Evolutionary conservation across 2,329 filamentous ascomycete genomes (phyloP).

Genomic region (Epicoccum sorghinum): DNA sequence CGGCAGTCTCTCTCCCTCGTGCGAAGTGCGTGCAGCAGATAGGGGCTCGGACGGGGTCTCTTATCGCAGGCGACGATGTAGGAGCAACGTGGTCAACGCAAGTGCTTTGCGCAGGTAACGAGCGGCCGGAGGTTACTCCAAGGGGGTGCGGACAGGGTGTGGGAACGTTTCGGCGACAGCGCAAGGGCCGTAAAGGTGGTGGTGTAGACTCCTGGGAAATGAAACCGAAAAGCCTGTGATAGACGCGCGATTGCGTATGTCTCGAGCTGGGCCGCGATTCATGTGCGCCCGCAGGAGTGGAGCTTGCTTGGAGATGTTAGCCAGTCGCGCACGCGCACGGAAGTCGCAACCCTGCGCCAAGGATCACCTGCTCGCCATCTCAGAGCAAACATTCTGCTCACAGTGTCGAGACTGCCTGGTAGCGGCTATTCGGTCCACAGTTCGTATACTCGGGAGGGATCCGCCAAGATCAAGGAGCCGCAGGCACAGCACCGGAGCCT

Average conservation of each 20-base stretch:
- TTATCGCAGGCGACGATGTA: slow-evolving; percentile 1
- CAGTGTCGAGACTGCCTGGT: not conserved
- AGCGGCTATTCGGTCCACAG: not conserved
- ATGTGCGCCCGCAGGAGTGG: slow-evolving; percentile 6
- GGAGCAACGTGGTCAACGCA: slow-evolving; percentile 26
- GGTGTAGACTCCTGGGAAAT: slow-evolving; percentile 11
- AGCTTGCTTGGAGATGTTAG: slow-evolving; percentile 22
- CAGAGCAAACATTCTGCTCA: not conserved
- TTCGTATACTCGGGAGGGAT: slow-evolving; percentile 14
- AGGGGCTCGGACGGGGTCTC: slow-evolving; percentile 5
- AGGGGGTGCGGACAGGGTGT: slow-evolving; percentile 11
- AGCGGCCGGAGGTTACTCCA: slow-evolving; percentile 26
- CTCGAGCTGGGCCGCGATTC: slow-evolving; percentile 16
- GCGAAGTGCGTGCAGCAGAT: slow-evolving; percentile 9
- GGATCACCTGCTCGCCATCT: not conserved
- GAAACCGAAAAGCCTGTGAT: slow-evolving; percentile 15
- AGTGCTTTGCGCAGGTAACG: slow-evolving; percentile 28
- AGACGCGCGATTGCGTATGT: slow-evolving; percentile 31
- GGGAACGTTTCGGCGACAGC: slow-evolving; percentile 11
- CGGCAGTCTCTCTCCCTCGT: slow-evolving; percentile 10
- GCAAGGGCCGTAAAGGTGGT: slow-evolving; percentile 1
- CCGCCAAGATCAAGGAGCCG: slow-evolving; percentile 21
- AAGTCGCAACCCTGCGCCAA: slow-evolving; percentile 16
- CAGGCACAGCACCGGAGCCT: slow-evolving; percentile 6
- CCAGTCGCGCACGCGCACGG: slow-evolving; percentile 17